phyloP scores from a whole-genome alignment of 495 filamentous ascomycete genomes.

The Talaromyces proteolyticus region DNA sequence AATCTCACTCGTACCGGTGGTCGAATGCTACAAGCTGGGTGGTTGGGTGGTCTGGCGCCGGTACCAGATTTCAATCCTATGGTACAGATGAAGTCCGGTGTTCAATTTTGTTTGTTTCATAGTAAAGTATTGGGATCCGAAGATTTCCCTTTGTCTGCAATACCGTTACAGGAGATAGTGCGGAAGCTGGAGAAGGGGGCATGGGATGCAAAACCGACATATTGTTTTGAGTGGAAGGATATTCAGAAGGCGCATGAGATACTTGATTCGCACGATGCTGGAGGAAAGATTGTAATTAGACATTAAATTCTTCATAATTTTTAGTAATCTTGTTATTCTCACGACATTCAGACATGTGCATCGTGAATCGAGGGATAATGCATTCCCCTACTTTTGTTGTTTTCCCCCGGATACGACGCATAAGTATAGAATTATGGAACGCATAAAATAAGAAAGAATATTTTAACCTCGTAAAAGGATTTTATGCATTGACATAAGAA shows the following conservation, averaged over 20 bases:
- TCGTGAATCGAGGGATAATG: no score
- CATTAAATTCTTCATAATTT: no score
- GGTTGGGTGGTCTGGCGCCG: constrained; percentile 38
- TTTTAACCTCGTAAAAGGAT: no score
- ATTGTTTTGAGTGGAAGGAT: constrained; percentile 25
- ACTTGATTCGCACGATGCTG: constrained; percentile 23
- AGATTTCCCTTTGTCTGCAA: constrained; percentile 34
- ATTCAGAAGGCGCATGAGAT: constrained; percentile 27
- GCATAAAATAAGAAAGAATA: no score
- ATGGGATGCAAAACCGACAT: constrained; percentile 21
- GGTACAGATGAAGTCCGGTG: constrained; percentile 38
- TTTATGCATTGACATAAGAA: no score
- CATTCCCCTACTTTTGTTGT: no score
- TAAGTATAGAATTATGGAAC: no score
- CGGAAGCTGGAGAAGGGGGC: constrained; percentile 20
- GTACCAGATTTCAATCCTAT: constrained; percentile 42
- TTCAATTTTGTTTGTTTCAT: constrained; percentile 45
- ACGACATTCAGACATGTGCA: no score
- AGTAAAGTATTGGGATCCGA: constrained; percentile 32
- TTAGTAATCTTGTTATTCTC: no score
- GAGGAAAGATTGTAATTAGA: constrained; percentile 32
- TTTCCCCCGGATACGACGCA: no score
- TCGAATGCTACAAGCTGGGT: constrained; percentile 35
- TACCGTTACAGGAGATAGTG: constrained; percentile 37
- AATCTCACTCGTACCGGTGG: constrained; percentile 26